Evolutionary conservation across 345 rosid genomes (phyloP).

Genomic region (Bretschneidera sinensis): DNA sequence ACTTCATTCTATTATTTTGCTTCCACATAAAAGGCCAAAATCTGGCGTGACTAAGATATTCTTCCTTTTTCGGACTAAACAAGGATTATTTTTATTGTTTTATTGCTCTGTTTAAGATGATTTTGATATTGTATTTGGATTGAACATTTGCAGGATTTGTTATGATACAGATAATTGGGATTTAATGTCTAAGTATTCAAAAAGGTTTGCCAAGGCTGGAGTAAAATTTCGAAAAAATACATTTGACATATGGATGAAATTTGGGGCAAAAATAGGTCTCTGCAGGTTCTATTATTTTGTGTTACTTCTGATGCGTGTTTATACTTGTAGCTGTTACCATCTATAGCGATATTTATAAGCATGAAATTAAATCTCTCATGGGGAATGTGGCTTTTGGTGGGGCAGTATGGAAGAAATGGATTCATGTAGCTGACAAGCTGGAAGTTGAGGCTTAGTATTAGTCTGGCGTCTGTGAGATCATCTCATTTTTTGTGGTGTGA

Average conservation of each 20-base stretch:
- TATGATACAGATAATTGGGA: conserved; percentile 54
- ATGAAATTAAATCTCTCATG: too few species aligned
- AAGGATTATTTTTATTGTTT: conserved; percentile 5
- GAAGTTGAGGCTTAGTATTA: background rate
- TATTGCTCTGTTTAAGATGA: conserved; percentile 3
- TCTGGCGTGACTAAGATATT: background rate
- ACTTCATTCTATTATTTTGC: background rate
- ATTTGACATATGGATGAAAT: conserved; percentile 80
- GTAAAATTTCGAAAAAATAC: conserved; percentile 60
- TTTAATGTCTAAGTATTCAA: conserved; percentile 54
- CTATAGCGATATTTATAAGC: too few species aligned
- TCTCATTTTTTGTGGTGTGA: background rate
- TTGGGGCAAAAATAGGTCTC: conserved; percentile 67
- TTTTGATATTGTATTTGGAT: conserved; percentile 12
- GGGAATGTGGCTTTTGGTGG: background rate
- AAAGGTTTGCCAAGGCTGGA: conserved; percentile 58
- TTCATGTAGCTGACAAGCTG: background rate
- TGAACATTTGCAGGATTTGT: conserved; percentile 65
- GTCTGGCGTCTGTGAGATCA: background rate
- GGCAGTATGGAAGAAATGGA: background rate
- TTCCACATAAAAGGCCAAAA: conserved; percentile 5
- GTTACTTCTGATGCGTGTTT: conserved; percentile 6
- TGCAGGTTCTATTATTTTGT: conserved; percentile 4
- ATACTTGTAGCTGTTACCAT: background rate
- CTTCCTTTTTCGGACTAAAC: too few species aligned